A percentile compares a stretch with the other conserved stretches of the same genome.
These are phyloP conservation scores for Rhizoctonia solani DNA, from an alignment of 1,284 basidiomycete genomes.

Conservation along the genomic window DNA sequence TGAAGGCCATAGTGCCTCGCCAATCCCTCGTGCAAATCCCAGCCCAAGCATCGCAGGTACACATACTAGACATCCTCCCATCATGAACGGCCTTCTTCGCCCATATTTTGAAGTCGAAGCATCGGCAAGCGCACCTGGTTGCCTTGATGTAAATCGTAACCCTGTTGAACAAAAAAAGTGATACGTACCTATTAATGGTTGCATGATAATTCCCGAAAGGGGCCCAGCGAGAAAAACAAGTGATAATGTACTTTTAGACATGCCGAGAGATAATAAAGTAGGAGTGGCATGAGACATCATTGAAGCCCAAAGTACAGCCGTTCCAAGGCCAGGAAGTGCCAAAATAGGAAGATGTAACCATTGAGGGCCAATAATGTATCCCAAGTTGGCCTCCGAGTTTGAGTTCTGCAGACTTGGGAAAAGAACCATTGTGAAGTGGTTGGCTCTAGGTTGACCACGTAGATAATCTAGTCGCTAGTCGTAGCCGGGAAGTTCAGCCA, in stretches of 20 bases:
- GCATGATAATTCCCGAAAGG: constrained; percentile 86
- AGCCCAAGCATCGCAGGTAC: constrained; percentile 77
- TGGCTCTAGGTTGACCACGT: constrained; percentile 7
- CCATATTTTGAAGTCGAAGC: constrained; percentile 83
- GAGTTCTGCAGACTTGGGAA: constrained; percentile 25
- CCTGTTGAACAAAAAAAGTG: constrained; percentile 17
- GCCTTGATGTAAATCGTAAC: neutral
- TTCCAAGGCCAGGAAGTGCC: constrained; percentile 30
- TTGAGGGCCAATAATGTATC: constrained; percentile 31
- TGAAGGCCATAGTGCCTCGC: constrained; percentile 55
- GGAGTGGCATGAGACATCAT: constrained; percentile 34
- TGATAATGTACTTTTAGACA: constrained; percentile 86
- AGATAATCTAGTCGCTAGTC: constrained; percentile 7
- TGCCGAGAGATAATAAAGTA: constrained; percentile 76
- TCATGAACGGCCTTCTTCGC: constrained; percentile 84
- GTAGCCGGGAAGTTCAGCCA: constrained; percentile 10
- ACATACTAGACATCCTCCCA: constrained; percentile 69
- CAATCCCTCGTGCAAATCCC: constrained; percentile 80
- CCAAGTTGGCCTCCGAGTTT: constrained; percentile 19
- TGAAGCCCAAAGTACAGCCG: constrained; percentile 30
- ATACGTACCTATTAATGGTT: constrained; percentile 78
- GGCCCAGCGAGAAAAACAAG: constrained; percentile 95
- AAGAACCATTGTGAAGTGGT: constrained; percentile 14
- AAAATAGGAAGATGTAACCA: constrained; percentile 31
- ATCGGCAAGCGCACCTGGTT: constrained; percentile 77